Evolutionary conservation across 2,329 filamentous ascomycete genomes (phyloP).

Genomic region (Xylaria sp.): DNA sequence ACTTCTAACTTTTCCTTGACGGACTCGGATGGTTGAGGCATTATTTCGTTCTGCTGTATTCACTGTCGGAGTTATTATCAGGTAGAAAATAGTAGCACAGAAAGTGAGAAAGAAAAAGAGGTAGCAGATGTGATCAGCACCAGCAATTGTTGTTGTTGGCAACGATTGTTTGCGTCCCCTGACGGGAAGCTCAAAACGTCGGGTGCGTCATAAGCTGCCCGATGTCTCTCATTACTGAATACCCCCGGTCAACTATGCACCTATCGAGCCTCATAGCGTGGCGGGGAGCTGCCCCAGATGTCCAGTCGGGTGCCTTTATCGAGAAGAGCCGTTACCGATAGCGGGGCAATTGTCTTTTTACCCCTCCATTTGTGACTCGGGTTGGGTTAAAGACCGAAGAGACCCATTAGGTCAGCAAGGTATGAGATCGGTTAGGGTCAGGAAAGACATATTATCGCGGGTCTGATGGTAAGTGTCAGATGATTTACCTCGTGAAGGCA

Average conservation of each 20-base stretch:
- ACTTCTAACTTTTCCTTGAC: slow-evolving; percentile 4
- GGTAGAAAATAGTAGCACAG: too few relatives aligned
- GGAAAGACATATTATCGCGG: background rate
- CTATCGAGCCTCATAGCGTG: background rate
- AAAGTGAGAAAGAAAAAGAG: too few relatives aligned
- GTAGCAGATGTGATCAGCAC: too few relatives aligned
- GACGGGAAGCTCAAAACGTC: background rate
- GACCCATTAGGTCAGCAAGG: too few relatives aligned
- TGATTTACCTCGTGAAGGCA: background rate
- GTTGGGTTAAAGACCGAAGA: too few relatives aligned
- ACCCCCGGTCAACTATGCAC: background rate
- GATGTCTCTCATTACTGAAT: too few relatives aligned
- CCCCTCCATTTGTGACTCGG: background rate
- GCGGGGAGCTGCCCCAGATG: background rate
- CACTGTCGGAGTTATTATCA: too few relatives aligned
- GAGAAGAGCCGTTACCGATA: background rate
- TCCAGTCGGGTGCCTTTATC: background rate
- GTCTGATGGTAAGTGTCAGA: background rate
- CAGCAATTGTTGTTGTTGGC: too few relatives aligned
- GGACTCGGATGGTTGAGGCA: slow-evolving; percentile 13
- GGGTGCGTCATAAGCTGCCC: background rate
- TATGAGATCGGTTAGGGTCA: background rate
- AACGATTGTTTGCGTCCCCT: background rate
- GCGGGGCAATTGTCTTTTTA: background rate
- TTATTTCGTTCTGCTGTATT: slow-evolving; percentile 4